These are phyloP conservation scores for Nasturtium officinale DNA, from an alignment of 345 rosid species.

Conservation along the genomic window DNA sequence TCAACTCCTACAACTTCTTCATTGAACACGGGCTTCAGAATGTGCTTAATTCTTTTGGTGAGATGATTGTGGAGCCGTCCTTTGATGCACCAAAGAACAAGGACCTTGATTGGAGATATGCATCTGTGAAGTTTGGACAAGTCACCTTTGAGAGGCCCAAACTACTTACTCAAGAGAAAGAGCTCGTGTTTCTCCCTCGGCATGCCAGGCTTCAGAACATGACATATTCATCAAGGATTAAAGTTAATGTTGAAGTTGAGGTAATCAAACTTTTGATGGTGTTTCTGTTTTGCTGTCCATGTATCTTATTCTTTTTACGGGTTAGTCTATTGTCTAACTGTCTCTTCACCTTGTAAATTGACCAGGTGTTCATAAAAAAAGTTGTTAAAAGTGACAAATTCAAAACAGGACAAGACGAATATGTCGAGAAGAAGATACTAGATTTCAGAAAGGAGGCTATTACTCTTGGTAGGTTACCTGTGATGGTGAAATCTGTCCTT, in stretches of 20 bases:
- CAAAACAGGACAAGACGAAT: no score
- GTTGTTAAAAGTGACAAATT: background rate
- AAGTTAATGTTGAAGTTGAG: constrained; percentile 66
- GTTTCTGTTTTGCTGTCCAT: no score
- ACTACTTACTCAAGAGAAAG: constrained; percentile 46
- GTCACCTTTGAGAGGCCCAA: constrained; percentile 62
- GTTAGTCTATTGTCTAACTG: no score
- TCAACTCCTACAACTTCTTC: constrained; percentile 78
- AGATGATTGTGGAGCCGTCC: constrained; percentile 63
- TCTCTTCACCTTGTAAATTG: no score
- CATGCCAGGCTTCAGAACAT: constrained; percentile 91
- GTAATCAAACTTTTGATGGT: no score
- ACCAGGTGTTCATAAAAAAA: background rate
- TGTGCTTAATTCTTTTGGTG: constrained; percentile 67
- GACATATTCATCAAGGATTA: constrained; percentile 80
- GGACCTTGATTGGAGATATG: constrained; percentile 63
- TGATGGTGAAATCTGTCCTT: constrained; percentile 81
- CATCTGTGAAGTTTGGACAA: constrained; percentile 63
- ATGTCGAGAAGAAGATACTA: background rate
- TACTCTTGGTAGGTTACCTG: constrained; percentile 75
- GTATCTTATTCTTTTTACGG: no score
- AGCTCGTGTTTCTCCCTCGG: constrained; percentile 61
- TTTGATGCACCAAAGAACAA: constrained; percentile 72
- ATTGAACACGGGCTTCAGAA: constrained; percentile 65
- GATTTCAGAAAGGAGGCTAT: constrained; percentile 52